Conservation (phyloP, 352 stramenopile species). For the Achlya hypogyna region DNA sequence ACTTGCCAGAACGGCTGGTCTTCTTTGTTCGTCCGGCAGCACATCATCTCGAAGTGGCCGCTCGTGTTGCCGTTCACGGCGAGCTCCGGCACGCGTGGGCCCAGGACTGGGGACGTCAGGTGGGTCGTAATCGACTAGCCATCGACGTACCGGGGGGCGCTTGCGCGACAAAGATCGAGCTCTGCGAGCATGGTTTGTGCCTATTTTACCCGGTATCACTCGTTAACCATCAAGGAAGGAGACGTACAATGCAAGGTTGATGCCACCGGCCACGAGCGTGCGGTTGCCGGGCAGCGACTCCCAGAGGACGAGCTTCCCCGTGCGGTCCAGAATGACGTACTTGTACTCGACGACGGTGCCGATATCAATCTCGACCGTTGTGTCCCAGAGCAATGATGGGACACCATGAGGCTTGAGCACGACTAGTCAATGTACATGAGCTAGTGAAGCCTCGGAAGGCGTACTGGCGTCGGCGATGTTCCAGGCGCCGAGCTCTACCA, state of each 20-base stretch:
- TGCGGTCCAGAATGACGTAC: slow-evolving; percentile 45
- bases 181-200: slow-evolving; percentile 32
- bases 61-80: slow-evolving; percentile 63
- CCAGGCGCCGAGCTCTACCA: slow-evolving; percentile 50
- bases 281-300: slow-evolving; percentile 62
- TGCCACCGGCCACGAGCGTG: slow-evolving; percentile 32
- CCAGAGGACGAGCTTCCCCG: slow-evolving; percentile 47
- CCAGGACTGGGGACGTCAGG: slow-evolving; percentile 28
- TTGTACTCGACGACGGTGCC: slow-evolving; percentile 59
- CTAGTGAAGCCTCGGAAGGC: neutral
- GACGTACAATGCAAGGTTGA: slow-evolving; percentile 53
- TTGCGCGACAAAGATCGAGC: slow-evolving; percentile 37
- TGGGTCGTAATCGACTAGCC: slow-evolving; percentile 8
- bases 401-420: neutral
- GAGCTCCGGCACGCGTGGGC: slow-evolving; percentile 31
- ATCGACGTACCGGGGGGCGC: neutral
- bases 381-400: slow-evolving; percentile 35
- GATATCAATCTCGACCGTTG: slow-evolving; percentile 26
- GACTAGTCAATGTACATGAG: neutral
- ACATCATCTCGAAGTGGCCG: slow-evolving; percentile 58
- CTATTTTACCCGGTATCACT: slow-evolving; percentile 14
- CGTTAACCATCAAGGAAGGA: neutral
- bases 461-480: slow-evolving; percentile 41
- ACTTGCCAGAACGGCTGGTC: slow-evolving; percentile 62
- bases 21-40: slow-evolving; percentile 49